Conservation (phyloP, 2,329 filamentous ascomycete species). For the Ophiocordyceps camponoti-rufipedis region DNA sequence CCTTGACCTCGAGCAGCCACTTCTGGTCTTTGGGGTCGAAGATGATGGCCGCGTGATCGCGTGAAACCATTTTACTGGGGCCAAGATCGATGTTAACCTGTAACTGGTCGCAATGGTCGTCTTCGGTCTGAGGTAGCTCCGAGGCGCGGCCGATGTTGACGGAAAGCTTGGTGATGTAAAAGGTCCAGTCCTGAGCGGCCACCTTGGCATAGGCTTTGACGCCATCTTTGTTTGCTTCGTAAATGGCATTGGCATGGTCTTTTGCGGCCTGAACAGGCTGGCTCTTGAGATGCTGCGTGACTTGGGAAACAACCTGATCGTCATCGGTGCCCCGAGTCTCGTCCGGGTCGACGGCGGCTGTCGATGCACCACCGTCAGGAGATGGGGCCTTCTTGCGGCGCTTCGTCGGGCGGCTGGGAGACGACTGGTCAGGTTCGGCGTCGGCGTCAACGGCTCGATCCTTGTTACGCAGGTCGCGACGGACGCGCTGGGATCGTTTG, state of each 20-base stretch:
- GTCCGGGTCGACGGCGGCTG: conserved; percentile 14
- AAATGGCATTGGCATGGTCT: conserved; percentile 45
- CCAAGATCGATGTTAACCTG: conserved; percentile 75
- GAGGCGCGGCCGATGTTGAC: conserved; percentile 60
- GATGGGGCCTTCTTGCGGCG: conserved; percentile 37
- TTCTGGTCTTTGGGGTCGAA: conserved; percentile 50
- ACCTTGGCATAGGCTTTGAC: conserved; percentile 69
- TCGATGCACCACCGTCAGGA: conserved; percentile 4
- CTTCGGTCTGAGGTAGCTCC: conserved; percentile 22
- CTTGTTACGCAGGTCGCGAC: conserved; percentile 6
- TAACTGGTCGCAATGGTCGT: conserved; percentile 26
- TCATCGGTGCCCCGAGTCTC: conserved; percentile 27
- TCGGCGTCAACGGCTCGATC: conserved; percentile 18
- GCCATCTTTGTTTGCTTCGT: conserved; percentile 41
- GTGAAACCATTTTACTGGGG: conserved; percentile 64
- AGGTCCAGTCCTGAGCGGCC: conserved; percentile 67
- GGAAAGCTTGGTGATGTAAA: conserved; percentile 58
- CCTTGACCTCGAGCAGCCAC: conserved; percentile 78
- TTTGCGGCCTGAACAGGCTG: conserved; percentile 38
- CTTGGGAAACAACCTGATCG: conserved; percentile 35
- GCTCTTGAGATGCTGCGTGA: conserved; percentile 31
- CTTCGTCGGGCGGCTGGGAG: conserved; percentile 43
- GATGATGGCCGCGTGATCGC: conserved; percentile 56
- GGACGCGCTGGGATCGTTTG: not conserved
- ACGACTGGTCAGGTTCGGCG: conserved; percentile 22